Evolutionary conservation across 306 rosid species (phyloP), one percentile per base, ranked within the genome.

Genomic region (Sophora flavescens): DNA sequence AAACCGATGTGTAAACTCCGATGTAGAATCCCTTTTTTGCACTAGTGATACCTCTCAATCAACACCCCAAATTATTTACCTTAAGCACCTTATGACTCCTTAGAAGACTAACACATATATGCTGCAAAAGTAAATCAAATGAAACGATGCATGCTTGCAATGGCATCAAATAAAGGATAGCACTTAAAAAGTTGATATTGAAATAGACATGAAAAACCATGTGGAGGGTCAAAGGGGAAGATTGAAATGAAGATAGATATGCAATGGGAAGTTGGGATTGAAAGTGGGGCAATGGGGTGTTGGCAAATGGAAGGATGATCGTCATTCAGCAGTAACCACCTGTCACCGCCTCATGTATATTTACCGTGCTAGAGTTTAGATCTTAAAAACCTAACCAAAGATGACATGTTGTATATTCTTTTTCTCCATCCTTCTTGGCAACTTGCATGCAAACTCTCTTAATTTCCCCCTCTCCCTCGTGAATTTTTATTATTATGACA

Each of bases 381-480:
- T 11, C 30, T 44, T 6, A 4, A 8, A 39, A 41, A n/a, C 48
- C 50, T 26, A 51, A 63, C 56, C 54, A 52, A 52, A 56, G 30
- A 67, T 67, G 4, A 33, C 61, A 78, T 48, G 15, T 47, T 62
- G 6, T 59, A 57, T 66, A 57, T 66, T 48, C 18, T 58, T 36
- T 61, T 51, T 63, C 73, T 80, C 81, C 70, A 48, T 61, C 77
- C 71, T 81, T 81, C 84, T 62, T 66, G 81, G 63, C 90, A 84
- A 86, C 80, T 86, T 82, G 86, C 82, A 60, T 33, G 22, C 36
- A 5, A 71, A n/a, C 41, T 71, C 53, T 47, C 11, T 11, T 22
- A 22, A 22, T 13, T 15, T 2, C 35, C 10, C 50, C 35, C 61
- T 28, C 9, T 15, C 14, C 6, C 16, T 63, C 48, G 8, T 12